Conservation (phyloP, 441 rosid genomes). For the Erodium texanum region DNA sequence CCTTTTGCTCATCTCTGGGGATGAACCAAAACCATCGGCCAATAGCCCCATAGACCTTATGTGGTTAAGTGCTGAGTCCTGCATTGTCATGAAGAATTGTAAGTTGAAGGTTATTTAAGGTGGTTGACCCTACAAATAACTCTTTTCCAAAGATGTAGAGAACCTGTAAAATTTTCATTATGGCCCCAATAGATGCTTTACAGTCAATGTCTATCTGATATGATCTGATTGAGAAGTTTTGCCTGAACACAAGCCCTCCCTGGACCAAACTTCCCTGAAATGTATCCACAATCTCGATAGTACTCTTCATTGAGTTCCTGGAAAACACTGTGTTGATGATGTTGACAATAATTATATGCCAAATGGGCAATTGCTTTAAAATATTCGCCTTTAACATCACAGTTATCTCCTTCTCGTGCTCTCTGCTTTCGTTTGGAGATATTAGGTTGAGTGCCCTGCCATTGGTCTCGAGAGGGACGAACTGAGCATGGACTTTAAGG, state of each 20-base stretch:
- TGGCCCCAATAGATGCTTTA: constrained; percentile 24
- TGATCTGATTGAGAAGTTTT: constrained; percentile 28
- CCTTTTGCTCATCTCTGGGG: constrained; percentile 25
- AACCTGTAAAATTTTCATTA: constrained; percentile 32
- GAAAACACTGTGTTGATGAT: not conserved
- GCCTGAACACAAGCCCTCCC: constrained; percentile 20
- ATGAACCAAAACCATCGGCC: constrained; percentile 29
- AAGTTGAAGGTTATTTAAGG: not conserved
- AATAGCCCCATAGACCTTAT: constrained; percentile 17
- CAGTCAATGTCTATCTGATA: constrained; percentile 25
- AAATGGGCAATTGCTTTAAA: not conserved
- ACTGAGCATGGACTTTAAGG: not conserved
- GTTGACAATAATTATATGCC: not conserved
- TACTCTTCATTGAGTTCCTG: not conserved
- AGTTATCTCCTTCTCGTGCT: not conserved
- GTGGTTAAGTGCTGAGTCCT: constrained; percentile 34
- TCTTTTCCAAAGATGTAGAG: not conserved
- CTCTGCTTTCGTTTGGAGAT: not conserved
- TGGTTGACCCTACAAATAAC: not conserved
- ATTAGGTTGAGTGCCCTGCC: not conserved
- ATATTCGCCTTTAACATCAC: not conserved
- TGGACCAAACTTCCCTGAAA: not conserved
- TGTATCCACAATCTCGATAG: not conserved
- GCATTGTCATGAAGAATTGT: not conserved
- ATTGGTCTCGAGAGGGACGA: not conserved